Evolutionary conservation across 1,284 basidiomycete genomes (phyloP).

Genomic region (Xerocomus nothofagi): DNA sequence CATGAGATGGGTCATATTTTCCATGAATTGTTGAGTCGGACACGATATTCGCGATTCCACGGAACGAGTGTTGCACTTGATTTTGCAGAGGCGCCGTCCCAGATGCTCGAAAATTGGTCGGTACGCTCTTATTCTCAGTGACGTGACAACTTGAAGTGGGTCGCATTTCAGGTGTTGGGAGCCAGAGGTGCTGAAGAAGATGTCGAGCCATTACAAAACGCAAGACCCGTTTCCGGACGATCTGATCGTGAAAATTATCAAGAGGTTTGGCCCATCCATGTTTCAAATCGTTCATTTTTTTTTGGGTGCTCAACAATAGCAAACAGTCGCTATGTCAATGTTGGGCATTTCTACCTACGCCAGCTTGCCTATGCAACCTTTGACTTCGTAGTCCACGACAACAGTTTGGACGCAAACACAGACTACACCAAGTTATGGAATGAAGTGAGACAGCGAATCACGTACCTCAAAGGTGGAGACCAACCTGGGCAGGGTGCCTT

Average conservation of each 20-base stretch:
- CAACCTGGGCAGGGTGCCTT: constrained; percentile 54
- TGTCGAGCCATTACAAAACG: constrained; percentile 71
- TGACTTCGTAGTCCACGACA: constrained; percentile 72
- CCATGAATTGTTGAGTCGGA: constrained; percentile 73
- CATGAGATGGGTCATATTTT: constrained; percentile 88
- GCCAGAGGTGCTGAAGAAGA: constrained; percentile 65
- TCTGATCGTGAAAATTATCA: constrained; percentile 69
- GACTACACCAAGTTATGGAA: constrained; percentile 77
- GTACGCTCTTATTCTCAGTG: constrained; percentile 4
- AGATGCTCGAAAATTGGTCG: constrained; percentile 88
- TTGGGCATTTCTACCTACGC: constrained; percentile 75
- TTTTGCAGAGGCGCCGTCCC: constrained; percentile 83
- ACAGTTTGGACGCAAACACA: constrained; percentile 43
- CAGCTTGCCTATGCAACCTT: constrained; percentile 78
- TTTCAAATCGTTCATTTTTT: background rate
- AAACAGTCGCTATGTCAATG: constrained; percentile 70
- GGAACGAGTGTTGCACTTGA: constrained; percentile 76
- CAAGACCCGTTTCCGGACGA: constrained; percentile 67
- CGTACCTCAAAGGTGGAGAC: constrained; percentile 61
- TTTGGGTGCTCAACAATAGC: background rate
- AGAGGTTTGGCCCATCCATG: constrained; percentile 51
- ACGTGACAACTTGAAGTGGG: background rate
- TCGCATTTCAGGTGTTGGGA: constrained; percentile 63
- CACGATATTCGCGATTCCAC: constrained; percentile 75
- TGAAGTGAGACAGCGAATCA: constrained; percentile 60